Evolutionary conservation across 129 eudicot species (phyloP).

Genomic region (Artemisia argyi): DNA sequence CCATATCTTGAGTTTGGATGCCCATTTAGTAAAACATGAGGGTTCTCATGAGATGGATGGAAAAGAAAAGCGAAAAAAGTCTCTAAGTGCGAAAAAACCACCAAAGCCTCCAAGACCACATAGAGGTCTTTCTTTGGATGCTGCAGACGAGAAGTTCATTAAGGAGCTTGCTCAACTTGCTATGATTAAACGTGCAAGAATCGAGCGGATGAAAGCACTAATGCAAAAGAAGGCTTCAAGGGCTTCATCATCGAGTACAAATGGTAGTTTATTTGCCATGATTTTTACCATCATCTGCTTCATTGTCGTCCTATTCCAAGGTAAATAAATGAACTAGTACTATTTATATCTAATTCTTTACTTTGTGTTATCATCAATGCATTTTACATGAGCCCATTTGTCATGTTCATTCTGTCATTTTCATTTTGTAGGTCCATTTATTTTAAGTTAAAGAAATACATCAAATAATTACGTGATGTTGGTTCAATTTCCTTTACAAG

Average conservation of each 20-base stretch:
- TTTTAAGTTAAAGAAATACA: too few species aligned
- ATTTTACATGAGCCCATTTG: too few species aligned
- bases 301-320: constrained; percentile 67
- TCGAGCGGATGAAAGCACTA: constrained; percentile 69
- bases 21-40: constrained; percentile 15
- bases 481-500: too few species aligned
- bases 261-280: constrained; percentile 55
- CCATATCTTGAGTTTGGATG: constrained; percentile 26
- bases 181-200: constrained; percentile 70
- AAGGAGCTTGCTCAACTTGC: constrained; percentile 77
- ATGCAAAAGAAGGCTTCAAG: constrained; percentile 70
- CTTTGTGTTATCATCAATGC: not conserved
- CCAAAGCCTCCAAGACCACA: constrained; percentile 65
- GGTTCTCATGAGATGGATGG: constrained; percentile 10
- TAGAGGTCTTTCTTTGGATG: constrained; percentile 59
- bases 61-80: constrained; percentile 57
- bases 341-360: not conserved
- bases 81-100: constrained; percentile 54
- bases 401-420: too few species aligned
- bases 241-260: constrained; percentile 30
- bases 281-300: constrained; percentile 59
- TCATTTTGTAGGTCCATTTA: too few species aligned
- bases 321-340: constrained; percentile 30
- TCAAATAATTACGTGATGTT: too few species aligned
- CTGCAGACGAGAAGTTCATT: constrained; percentile 75